Evolutionary conservation across 352 stramenopile species (phyloP).

Genomic region (Globisporangium camurandrum): DNA sequence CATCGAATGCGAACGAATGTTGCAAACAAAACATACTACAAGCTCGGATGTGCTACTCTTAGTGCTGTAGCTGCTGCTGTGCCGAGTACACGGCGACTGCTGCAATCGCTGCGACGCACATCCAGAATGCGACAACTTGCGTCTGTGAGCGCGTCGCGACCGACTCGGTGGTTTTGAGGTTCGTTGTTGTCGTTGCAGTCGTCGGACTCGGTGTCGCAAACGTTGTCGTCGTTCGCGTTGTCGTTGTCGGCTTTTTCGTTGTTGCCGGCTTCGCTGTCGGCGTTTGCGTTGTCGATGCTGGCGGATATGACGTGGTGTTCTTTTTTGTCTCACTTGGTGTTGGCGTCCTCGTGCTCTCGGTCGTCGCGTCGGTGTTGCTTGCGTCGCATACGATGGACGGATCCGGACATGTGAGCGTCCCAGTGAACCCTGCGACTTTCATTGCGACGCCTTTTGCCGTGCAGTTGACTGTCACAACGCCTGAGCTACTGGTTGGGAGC

Average conservation of each 20-base stretch:
- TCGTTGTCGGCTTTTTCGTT: not conserved
- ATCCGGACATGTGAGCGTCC: conserved; percentile 56
- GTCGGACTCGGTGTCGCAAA: not conserved
- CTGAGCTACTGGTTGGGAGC: conserved; percentile 16
- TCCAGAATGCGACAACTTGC: not conserved
- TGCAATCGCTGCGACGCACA: not conserved
- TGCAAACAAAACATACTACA: no score
- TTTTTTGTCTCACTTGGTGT: no score
- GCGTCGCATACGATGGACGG: conserved; percentile 41
- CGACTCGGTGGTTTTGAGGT: not conserved
- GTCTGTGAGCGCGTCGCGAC: not conserved
- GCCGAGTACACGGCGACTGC: not conserved
- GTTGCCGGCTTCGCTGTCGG: no score
- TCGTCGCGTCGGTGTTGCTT: conserved; percentile 1
- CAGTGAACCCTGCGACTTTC: conserved; percentile 35
- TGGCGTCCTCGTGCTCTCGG: no score
- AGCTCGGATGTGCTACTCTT: not conserved
- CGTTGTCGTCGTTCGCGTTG: not conserved
- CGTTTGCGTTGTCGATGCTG: no score
- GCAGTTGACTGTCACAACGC: conserved; percentile 29
- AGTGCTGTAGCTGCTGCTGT: no score
- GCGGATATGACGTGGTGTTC: no score
- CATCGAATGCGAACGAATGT: no score
- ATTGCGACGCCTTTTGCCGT: conserved; percentile 28
- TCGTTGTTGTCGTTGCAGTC: not conserved